Evolutionary conservation across 371 early-diverging fungal genomes (phyloP).

Genomic region (Actinomortierella ambigua): DNA sequence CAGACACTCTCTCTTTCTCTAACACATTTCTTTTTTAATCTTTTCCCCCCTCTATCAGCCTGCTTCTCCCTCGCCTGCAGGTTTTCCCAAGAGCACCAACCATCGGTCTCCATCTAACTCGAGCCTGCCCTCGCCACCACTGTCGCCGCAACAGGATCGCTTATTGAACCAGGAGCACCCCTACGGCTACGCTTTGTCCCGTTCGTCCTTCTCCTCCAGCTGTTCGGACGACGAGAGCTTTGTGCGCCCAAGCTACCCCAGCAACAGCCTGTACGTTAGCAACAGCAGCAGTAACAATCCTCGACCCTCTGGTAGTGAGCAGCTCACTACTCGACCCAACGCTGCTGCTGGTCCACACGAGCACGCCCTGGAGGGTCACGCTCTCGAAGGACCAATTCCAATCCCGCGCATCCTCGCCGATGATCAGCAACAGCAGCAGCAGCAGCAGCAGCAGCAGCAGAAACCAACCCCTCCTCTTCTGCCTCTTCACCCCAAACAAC

Average conservation of each 20-base stretch:
- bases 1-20: neutral
- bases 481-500: too few relatives aligned
- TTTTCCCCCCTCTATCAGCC: too few relatives aligned
- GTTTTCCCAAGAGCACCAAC: conserved; percentile 1
- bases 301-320: conserved; percentile 5
- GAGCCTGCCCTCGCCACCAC: conserved; percentile 37
- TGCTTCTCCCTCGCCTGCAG: neutral
- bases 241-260: too few relatives aligned
- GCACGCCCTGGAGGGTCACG: too few relatives aligned
- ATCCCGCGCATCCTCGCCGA: too few relatives aligned
- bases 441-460: too few relatives aligned
- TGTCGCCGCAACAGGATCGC: conserved; percentile 28
- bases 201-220: conserved; percentile 9
- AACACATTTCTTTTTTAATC: neutral
- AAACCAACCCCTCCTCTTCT: too few relatives aligned
- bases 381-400: too few relatives aligned
- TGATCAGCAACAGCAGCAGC: too few relatives aligned
- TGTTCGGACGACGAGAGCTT: neutral
- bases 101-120: conserved; percentile 6
- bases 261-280: too few relatives aligned
- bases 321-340: neutral
- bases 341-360: too few relatives aligned
- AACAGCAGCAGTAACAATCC: neutral
- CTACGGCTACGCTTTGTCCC: conserved; percentile 4
- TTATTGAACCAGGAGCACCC: neutral